These are phyloP conservation scores for Prosopis cineraria DNA, from an alignment of 306 rosid genomes.

Conservation along the genomic window DNA sequence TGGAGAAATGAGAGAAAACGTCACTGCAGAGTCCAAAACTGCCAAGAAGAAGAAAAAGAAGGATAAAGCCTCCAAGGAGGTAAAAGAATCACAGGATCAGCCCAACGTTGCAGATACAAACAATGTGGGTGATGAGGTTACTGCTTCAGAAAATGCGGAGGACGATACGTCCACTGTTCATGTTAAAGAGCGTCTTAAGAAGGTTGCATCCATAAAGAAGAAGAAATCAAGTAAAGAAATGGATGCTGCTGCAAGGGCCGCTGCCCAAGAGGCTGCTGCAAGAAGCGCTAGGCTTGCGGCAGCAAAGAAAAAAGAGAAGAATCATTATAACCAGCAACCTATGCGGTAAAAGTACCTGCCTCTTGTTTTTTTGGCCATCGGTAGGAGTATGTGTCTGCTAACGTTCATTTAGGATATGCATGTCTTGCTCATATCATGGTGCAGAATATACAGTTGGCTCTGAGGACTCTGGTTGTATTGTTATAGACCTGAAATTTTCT, in stretches of 20 bases:
- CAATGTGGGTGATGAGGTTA: slow-evolving; percentile 47
- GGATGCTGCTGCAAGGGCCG: slow-evolving; percentile 87
- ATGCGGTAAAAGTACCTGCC: slow-evolving; percentile 50
- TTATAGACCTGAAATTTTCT: slow-evolving; percentile 48
- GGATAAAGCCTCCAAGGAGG: slow-evolving; percentile 85
- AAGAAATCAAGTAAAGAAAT: slow-evolving; percentile 87
- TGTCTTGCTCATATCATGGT: slow-evolving; percentile 65
- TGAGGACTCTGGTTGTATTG: slow-evolving; percentile 47
- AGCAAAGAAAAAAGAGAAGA: slow-evolving; percentile 93
- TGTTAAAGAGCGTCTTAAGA: slow-evolving; percentile 88
- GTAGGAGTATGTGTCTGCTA: slow-evolving; percentile 28
- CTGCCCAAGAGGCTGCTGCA: slow-evolving; percentile 89
- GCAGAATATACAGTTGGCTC: slow-evolving; percentile 59
- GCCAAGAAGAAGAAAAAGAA: slow-evolving; percentile 96
- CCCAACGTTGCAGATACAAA: slow-evolving; percentile 49
- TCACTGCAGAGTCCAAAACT: slow-evolving; percentile 56
- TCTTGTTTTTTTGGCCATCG: background rate
- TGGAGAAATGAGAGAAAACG: slow-evolving; percentile 69
- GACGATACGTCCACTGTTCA: slow-evolving; percentile 66
- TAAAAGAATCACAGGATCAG: slow-evolving; percentile 68
- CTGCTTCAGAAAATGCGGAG: slow-evolving; percentile 49
- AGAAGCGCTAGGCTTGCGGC: slow-evolving; percentile 85
- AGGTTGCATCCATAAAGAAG: slow-evolving; percentile 70
- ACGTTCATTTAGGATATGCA: slow-evolving; percentile 55
- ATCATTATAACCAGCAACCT: slow-evolving; percentile 93